Evolutionary conservation across 1,139 yeast genomes (phyloP).

Genomic region (Debaryomyces coudertii): DNA sequence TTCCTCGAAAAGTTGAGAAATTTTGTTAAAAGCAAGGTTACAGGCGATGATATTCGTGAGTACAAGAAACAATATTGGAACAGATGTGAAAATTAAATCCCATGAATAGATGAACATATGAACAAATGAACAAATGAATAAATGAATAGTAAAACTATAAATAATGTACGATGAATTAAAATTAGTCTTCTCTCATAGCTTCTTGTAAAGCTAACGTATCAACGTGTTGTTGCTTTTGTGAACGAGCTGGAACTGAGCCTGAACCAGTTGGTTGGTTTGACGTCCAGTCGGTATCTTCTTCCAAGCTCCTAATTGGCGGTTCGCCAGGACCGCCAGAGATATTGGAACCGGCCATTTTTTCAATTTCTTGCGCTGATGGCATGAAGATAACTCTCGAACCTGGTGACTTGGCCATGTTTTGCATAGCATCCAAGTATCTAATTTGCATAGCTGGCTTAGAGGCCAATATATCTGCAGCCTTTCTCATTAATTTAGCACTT

Average conservation of each 20-base stretch:
- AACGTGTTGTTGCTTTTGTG: conserved; percentile 19
- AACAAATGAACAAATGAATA: neutral
- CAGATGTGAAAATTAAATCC: conserved; percentile 10
- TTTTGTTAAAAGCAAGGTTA: conserved; percentile 17
- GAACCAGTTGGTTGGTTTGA: conserved; percentile 8
- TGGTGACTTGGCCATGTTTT: conserved; percentile 66
- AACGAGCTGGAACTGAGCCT: conserved; percentile 13
- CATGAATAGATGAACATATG: neutral
- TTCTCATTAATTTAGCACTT: conserved; percentile 75
- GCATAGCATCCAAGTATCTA: conserved; percentile 80
- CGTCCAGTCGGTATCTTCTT: conserved; percentile 27
- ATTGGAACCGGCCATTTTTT: conserved; percentile 35
- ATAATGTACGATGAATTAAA: neutral
- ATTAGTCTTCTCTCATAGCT: conserved; percentile 22
- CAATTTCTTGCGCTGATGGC: conserved; percentile 58
- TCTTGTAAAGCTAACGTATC: conserved; percentile 36
- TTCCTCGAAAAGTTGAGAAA: conserved; percentile 11
- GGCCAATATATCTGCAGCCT: conserved; percentile 77
- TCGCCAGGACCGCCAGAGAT: conserved; percentile 14
- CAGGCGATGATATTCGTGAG: conserved; percentile 16
- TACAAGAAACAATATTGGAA: conserved; percentile 18
- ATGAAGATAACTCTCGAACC: conserved; percentile 72
- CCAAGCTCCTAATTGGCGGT: conserved; percentile 14
- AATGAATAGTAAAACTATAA: neutral
- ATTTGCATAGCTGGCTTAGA: conserved; percentile 82